These are phyloP conservation scores for Larix sibirica DNA, from an alignment of 83 land plant genomes.

Conservation along the genomic window DNA sequence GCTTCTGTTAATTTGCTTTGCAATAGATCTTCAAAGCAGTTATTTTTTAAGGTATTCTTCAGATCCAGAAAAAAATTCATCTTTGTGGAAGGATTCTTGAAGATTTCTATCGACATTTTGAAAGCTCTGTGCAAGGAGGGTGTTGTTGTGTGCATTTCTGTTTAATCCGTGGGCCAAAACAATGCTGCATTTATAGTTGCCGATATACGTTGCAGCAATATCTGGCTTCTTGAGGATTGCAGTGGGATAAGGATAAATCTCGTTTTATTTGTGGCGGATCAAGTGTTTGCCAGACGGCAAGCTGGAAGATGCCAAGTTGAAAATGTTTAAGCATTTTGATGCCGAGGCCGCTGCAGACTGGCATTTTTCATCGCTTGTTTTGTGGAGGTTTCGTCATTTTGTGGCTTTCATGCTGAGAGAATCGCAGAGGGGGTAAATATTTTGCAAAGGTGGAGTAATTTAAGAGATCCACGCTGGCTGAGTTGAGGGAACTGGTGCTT, in stretches of 20 bases:
- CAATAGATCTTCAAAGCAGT: not conserved
- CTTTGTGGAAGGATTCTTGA: not conserved
- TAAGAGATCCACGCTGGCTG: not conserved
- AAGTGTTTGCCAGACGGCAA: not conserved
- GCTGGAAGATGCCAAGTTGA: no score
- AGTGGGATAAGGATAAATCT: no score
- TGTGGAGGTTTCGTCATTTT: not conserved
- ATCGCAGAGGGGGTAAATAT: not conserved
- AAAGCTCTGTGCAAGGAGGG: not conserved
- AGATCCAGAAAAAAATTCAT: not conserved
- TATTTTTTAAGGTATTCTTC: not conserved
- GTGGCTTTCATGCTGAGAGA: not conserved
- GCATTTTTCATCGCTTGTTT: not conserved
- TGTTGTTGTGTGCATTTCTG: not conserved
- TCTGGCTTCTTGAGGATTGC: no score
- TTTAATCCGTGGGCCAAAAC: not conserved
- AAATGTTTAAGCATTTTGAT: not conserved
- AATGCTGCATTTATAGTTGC: not conserved
- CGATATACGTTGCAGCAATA: not conserved
- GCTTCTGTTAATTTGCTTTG: no score
- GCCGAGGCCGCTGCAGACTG: no score
- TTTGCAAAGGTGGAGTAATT: slow-evolving; percentile 2
- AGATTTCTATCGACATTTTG: not conserved
- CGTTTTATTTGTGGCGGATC: not conserved
- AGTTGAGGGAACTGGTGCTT: slow-evolving; percentile 9